Base-by-base conservation (phyloP, 345 rosid species). In the Dovyalis caffra region DNA sequence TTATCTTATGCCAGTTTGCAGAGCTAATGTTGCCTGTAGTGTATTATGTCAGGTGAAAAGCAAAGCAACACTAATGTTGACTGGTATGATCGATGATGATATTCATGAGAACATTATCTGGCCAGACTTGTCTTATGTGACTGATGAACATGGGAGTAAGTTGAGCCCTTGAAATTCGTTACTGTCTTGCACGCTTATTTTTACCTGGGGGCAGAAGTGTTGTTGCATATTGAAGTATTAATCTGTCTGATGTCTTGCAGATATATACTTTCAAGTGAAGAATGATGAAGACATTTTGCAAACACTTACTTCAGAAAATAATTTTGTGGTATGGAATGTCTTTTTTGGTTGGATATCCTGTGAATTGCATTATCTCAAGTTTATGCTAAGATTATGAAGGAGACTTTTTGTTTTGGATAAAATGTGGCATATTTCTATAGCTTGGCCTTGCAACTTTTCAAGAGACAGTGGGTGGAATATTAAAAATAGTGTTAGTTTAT, bases 101-200 rank as follows among this genome's bases (percentile, higher is more conserved):
- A 76, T 87, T 79, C 91, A 90, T 73, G 97, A 91, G 78, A 89
- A 90, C 72, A 74, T 95, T 80, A 74, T 93, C 76, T 89, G 91
- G 92, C 92, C 98, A 23, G 99, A 91, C 78, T 78, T 95, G 84
- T 92, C 89, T 80, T 95, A 90, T 71, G 85, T 88, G 58, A 88
- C 91, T 43, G 97, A 95, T 81, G 90, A 91, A 78, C 87, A 86
- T 73, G 99, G 99, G 86, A 88, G 99, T 93, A 83, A 81, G 94
- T 81, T 32, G 9, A 69, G 73, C 61, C 6, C 57, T 28, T 69
- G 75, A 69, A 67, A 3, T 74, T 77, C 34, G 2, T 66, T 12
- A 21, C 67, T 68, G 26, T 49, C 16, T 51, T 35, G 28, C 74
- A 31, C 26, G 4, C 18, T 38, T 35, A 15, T 40, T 35, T 74